Evolutionary conservation across 2,329 filamentous ascomycete species (phyloP), one percentile per base, ranked within the genome.

Genomic region (Alternaria panax): DNA sequence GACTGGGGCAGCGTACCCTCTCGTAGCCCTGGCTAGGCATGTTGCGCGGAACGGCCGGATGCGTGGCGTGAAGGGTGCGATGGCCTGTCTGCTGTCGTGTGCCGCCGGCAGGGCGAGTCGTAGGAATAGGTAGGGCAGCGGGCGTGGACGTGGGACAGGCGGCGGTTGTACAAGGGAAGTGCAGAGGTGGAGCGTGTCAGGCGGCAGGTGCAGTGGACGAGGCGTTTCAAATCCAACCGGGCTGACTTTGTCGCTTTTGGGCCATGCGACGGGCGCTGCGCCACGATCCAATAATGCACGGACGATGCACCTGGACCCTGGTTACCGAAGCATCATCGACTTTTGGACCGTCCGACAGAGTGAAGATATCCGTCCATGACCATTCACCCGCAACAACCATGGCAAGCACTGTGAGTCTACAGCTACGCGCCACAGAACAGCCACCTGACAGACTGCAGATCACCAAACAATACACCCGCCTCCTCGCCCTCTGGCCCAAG

Each of bases 1-100:
- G 57, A 38, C 60, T 53, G 53, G 54, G 60, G 54, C 58, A 64
- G 78, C 80, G 61, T 78, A 83, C 81, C 72, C 80, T 74, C 69
- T 83, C 78, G 67, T 84, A 84, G 67, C 81, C 79, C 72, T 83
- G 81, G 51, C 73, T 72, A 63, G 78, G 80, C 81, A 83, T 83
- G 66, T 55, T 77, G 59, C 45, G 64, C 60, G 63, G 52, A 47
- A 27, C 56, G 55, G 56, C 28, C 40, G 52, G 45, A 65, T 55
- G 53, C 45, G 60, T 27, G 46, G 24, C 43, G 22, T 47, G 20
- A 51, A 36, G 42, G 24, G 20, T 20, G 47, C 25, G 45, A 50
- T 43, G 36, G 45, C 28, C 42, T 32, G 24, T 51, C 18, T 34
- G 12, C 1, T 46, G 16, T 45, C 25, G n/a, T 20, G 3, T 18